Evolutionary conservation across 1,284 basidiomycete species (phyloP).

Genomic region (Laetiporus sulphureus): DNA sequence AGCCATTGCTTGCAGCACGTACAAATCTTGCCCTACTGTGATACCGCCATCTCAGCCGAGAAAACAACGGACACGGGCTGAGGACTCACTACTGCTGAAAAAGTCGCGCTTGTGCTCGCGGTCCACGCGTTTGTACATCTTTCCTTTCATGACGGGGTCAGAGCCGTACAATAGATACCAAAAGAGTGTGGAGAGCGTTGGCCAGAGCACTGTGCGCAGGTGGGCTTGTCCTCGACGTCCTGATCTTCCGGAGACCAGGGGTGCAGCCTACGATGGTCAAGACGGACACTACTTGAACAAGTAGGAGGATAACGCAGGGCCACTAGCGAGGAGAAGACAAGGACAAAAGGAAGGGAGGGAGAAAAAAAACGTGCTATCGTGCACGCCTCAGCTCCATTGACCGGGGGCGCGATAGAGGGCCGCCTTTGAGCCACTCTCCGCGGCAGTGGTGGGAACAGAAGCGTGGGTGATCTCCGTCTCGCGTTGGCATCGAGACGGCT

Average conservation of each 20-base stretch:
- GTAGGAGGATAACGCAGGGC: too few relatives aligned
- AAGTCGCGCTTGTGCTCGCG: constrained; percentile 2
- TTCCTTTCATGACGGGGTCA: constrained; percentile 1
- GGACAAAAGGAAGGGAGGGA: constrained; percentile 10
- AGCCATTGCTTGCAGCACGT: too few relatives aligned
- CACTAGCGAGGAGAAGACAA: constrained; percentile 12
- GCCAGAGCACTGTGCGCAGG: constrained; percentile 1
- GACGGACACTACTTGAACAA: too few relatives aligned
- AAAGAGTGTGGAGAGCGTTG: constrained; percentile 2
- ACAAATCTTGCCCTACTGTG: too few relatives aligned
- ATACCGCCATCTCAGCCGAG: background rate
- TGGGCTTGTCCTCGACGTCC: too few relatives aligned
- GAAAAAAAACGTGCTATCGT: constrained; percentile 10
- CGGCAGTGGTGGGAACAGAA: constrained; percentile 1
- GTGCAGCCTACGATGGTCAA: constrained; percentile 1
- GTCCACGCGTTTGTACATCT: background rate
- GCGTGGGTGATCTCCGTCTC: background rate
- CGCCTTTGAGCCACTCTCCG: constrained; percentile 8
- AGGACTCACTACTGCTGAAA: constrained; percentile 6
- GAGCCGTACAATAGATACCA: background rate
- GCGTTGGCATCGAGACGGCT: constrained; percentile 10
- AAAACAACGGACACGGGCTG: background rate
- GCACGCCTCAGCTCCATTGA: constrained; percentile 9
- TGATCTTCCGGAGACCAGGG: constrained; percentile 12
- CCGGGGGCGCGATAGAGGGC: constrained; percentile 6